Evolutionary conservation across 75 land plant species (phyloP), one percentile per base, ranked within the genome.

Genomic region (Isoetes taiwanensis): DNA sequence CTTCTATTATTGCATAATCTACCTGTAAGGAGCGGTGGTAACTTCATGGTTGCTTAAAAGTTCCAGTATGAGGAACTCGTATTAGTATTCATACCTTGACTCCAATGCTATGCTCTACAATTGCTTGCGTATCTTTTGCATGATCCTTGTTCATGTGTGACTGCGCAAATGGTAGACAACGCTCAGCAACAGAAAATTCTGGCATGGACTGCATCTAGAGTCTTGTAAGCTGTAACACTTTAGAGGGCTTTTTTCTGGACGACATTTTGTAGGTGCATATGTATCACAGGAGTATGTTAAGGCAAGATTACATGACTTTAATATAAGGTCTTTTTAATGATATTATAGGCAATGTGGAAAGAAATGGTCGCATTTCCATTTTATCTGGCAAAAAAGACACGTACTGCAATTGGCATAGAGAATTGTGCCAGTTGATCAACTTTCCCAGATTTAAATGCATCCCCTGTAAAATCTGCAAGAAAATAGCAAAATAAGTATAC

Each of bases 111-210:
- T 77, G 61, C 33, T 84, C 83, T 34, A 87, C 98, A 43, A 93
- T 93, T 25, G 55, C 25, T 61, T 73, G 75, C 29, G 96, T 93
- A 52, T 93, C 85, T 20, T 83, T 94, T 32, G 69, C 82, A 75
- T 91, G 97, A 74, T 87, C 97, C 43, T 57, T 79, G 52, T 91
- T 91, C 97, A 91, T 91, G 67, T 91, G 97, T 24, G 77, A 72
- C 97, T 86, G 81, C 64, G 5, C 37, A 58, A 26, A 9, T 39
- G 6, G 56, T 30, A 1, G 52, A 43, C 9, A 25, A 16, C 1
- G 2, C 3, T 9, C 1, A 25, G 28, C 16, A 2, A 28, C 2
- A 50, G 4, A 26, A 35, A n/a, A 55, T 21, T 25, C 39, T n/a
- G n/a, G n/a, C n/a, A n/a, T n/a, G n/a, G n/a, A n/a, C n/a, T n/a